Base-by-base conservation (phyloP, 1,139 yeast genomes). In the Sugiyamaella pinicola region DNA sequence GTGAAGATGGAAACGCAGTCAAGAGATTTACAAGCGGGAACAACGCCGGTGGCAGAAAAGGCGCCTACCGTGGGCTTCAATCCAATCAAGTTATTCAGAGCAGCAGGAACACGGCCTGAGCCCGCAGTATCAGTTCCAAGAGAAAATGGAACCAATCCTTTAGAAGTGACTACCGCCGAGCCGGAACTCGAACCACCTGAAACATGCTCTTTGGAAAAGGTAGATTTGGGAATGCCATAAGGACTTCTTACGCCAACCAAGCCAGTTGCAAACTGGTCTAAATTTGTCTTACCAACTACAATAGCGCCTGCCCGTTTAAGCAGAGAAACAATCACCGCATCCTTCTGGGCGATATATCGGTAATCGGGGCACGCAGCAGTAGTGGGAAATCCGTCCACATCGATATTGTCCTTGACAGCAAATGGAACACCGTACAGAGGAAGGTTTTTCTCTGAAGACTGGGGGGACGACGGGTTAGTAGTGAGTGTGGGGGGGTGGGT, bases 81-180 rank as follows among this genome's bases (percentile, higher is more conserved):
- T 12, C 98, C 98, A 59, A 93, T 79, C 62, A 93, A 72, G 69
- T 91, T 91, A 76, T 93, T 93, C 62, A 91, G 77, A 21, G 90
- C 93, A n/a, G 98, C 98, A 22, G 99, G 99, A 28, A 93, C 98
- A 65, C 98, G 80, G 46, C 97, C 97, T 10, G 96, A 87, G 21
- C 99, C 99, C n/a, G 98, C 98, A 42, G 99, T 93, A 67, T 93
- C 99, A 6, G 98, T 91, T 47, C 98, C 98, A 61, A 93, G 76
- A 2, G 96, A 78, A 49, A 91, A 64, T 24, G 98, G 96, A 15
- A 87, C 96, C 52, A 85, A 77, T 53, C 98, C 98, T 61, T 90
- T 77, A 17, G 90, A 90, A 18, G 89, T 97, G 26, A 85, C 93
- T 13, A 85, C 83, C 5, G 96, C 95, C 19, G 96, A 87, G n/a